phyloP scores from a whole-genome alignment of 345 rosid genomes.

The Pistacia atlantica region DNA sequence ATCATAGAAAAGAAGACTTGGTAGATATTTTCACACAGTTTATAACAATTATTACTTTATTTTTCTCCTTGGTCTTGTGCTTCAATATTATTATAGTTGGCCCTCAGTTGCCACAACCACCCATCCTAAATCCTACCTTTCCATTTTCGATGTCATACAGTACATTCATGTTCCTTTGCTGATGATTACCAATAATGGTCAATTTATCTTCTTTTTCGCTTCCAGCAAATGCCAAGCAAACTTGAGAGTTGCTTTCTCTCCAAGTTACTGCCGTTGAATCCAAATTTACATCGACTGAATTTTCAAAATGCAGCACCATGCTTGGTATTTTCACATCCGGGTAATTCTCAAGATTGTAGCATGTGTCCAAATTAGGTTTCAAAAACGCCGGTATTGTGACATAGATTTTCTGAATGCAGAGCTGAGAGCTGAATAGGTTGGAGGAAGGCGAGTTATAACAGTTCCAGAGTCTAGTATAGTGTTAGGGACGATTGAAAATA shows the following conservation, averaged over 20 bases:
- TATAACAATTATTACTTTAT: too few relatives aligned
- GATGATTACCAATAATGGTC: conserved; percentile 35
- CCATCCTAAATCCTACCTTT: conserved; percentile 22
- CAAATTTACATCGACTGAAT: conserved; percentile 7
- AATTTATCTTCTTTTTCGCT: conserved; percentile 11
- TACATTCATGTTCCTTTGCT: conserved; percentile 23
- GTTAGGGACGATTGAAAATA: background rate
- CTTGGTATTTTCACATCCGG: background rate
- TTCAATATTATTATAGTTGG: background rate
- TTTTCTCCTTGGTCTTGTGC: too few relatives aligned
- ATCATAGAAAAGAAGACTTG: background rate
- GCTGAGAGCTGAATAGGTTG: conserved; percentile 4
- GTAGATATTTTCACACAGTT: too few relatives aligned
- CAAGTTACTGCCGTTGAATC: conserved; percentile 21
- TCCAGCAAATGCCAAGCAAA: conserved; percentile 34
- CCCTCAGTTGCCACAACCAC: conserved; percentile 17
- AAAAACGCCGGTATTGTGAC: conserved; percentile 5
- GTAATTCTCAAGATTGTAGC: conserved; percentile 19
- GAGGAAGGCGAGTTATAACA: conserved; percentile 22
- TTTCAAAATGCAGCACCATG: conserved; percentile 19
- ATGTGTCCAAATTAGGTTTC: conserved; percentile 9
- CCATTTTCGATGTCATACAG: conserved; percentile 12
- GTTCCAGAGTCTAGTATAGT: conserved; percentile 37
- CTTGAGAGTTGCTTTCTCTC: conserved; percentile 10
- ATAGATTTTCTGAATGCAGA: conserved; percentile 14